Evolutionary conservation across 192 early-diverging fungal genomes (phyloP).

Genomic region (Coemansia sp.): DNA sequence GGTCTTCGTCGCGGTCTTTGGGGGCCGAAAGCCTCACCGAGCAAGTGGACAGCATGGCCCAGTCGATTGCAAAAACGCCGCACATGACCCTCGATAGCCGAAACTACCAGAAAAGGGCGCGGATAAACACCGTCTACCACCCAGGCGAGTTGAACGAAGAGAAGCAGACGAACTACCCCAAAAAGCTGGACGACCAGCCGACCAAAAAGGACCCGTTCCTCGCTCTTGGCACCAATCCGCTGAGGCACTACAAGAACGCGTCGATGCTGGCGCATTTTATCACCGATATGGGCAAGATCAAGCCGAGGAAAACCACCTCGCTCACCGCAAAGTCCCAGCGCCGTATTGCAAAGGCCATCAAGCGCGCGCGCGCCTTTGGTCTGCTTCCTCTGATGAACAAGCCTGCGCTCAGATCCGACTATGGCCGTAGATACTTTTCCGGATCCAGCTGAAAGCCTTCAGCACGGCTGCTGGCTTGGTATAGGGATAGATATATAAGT

Average conservation of each 20-base stretch:
- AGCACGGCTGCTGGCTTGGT: background rate
- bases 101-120: constrained; percentile 15
- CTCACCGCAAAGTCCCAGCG: constrained; percentile 65
- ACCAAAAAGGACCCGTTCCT: constrained; percentile 35
- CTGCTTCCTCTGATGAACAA: constrained; percentile 52
- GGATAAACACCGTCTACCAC: constrained; percentile 27
- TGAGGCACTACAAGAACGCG: constrained; percentile 58
- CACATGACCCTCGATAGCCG: constrained; percentile 21
- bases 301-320: constrained; percentile 61
- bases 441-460: constrained; percentile 8
- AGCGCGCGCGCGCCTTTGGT: constrained; percentile 62
- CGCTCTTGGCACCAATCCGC: constrained; percentile 38
- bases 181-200: constrained; percentile 1
- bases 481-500: background rate
- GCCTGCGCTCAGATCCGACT: constrained; percentile 22
- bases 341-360: constrained; percentile 61
- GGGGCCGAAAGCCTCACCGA: background rate
- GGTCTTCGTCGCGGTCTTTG: background rate
- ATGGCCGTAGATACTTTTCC: background rate
- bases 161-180: background rate
- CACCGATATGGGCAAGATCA: constrained; percentile 63
- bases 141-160: constrained; percentile 38
- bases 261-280: constrained; percentile 59
- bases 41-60: constrained; percentile 12
- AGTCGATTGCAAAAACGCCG: constrained; percentile 6